Evolutionary conservation across 192 early-diverging fungal genomes (phyloP).

Genomic region (Rhizophagus sp.): DNA sequence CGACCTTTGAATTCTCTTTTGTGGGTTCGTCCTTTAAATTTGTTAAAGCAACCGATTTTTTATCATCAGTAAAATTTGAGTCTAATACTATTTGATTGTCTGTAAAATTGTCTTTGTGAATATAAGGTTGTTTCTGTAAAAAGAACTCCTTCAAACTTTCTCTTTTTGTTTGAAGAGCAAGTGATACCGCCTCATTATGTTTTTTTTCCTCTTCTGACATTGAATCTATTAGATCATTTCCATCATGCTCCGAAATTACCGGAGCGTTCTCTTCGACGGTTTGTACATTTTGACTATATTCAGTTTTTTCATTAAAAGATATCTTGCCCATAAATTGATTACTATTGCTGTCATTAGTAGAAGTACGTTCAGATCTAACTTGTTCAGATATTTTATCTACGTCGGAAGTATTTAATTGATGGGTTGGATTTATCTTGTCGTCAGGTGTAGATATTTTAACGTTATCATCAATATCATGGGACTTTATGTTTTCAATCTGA

Average conservation of each 20-base stretch:
- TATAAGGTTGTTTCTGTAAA: conserved; percentile 12
- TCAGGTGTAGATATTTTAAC: neutral
- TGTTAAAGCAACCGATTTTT: neutral
- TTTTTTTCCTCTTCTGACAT: conserved; percentile 16
- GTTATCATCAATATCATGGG: neutral
- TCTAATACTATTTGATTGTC: neutral
- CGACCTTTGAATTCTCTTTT: neutral
- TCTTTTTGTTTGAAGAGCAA: conserved; percentile 3
- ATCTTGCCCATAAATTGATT: neutral
- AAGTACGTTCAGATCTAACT: neutral
- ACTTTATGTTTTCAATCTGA: neutral
- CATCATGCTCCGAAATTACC: neutral
- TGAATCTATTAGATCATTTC: neutral
- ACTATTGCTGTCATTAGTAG: neutral
- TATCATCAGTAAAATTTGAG: neutral
- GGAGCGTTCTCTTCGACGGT: neutral
- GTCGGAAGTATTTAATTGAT: neutral
- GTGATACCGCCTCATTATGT: neutral
- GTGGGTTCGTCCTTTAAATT: neutral
- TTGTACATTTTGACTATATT: neutral
- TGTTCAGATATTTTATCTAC: neutral
- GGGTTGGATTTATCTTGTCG: neutral
- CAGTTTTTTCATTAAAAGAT: neutral
- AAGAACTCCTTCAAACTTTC: conserved; percentile 29
- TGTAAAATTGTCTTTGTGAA: conserved; percentile 15